Percentiles rank a stretch among this genome's conserved stretches.
These are phyloP conservation scores for Entomortierella chlamydospora DNA, from an alignment of 192 early-diverging fungal species.

Conservation along the genomic window DNA sequence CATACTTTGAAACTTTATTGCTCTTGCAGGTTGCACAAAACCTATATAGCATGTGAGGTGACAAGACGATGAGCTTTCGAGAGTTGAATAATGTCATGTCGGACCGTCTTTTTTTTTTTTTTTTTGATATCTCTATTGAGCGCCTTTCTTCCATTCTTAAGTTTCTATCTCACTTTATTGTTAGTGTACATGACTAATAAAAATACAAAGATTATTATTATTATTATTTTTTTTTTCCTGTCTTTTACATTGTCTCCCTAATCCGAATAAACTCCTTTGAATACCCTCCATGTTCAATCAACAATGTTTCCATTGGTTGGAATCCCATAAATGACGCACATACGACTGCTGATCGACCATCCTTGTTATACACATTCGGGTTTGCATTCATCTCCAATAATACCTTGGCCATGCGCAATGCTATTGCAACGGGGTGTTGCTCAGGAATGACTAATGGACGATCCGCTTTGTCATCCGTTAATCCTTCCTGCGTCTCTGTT, in stretches of 20 bases:
- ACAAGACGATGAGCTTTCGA: too few relatives aligned
- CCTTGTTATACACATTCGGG: conserved; percentile 48
- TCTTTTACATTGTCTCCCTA: conserved; percentile 38
- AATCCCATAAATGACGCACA: conserved; percentile 49
- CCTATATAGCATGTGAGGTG: not conserved
- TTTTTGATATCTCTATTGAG: too few relatives aligned
- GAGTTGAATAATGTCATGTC: too few relatives aligned
- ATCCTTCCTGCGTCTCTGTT: not conserved
- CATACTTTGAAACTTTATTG: not conserved
- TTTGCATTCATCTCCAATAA: conserved; percentile 26
- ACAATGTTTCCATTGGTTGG: conserved; percentile 34
- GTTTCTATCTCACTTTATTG: too few relatives aligned
- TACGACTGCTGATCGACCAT: conserved; percentile 35
- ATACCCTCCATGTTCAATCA: conserved; percentile 35
- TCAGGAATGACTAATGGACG: conserved; percentile 19
- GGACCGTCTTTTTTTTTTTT: too few relatives aligned
- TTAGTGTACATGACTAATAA: too few relatives aligned
- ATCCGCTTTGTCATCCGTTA: not conserved
- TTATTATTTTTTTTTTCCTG: too few relatives aligned
- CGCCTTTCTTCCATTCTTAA: too few relatives aligned
- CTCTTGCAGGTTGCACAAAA: conserved; percentile 1
- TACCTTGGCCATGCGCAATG: conserved; percentile 32
- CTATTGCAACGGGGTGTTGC: conserved; percentile 28
- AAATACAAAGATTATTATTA: conserved; percentile 5
- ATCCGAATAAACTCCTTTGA: conserved; percentile 47